Conservation (phyloP, 1,139 yeast genomes). For the Diutina catenulata region DNA sequence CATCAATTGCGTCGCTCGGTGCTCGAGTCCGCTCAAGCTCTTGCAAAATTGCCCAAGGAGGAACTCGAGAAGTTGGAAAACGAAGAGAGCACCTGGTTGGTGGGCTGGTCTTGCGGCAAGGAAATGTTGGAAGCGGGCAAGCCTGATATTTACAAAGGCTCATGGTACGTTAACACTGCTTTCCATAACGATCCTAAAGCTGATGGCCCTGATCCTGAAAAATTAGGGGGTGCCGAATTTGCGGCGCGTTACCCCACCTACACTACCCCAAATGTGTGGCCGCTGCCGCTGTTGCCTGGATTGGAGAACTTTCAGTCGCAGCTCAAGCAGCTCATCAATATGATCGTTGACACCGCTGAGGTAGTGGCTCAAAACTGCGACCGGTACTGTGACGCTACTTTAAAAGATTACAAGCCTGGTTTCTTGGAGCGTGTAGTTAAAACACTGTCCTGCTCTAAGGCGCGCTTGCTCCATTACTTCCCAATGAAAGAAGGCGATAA, state of each 20-base stretch:
- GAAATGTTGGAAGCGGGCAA: conserved; percentile 31
- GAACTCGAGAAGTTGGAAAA: conserved; percentile 29
- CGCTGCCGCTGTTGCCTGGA: conserved; percentile 15
- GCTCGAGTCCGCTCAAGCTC: conserved; percentile 29
- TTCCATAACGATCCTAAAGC: conserved; percentile 31
- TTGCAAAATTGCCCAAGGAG: conserved; percentile 30
- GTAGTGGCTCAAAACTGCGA: conserved; percentile 46
- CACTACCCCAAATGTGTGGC: conserved; percentile 47
- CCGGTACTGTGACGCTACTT: conserved; percentile 20
- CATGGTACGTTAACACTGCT: conserved; percentile 50
- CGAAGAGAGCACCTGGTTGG: conserved; percentile 38
- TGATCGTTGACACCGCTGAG: conserved; percentile 40
- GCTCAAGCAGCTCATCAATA: conserved; percentile 26
- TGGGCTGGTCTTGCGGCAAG: conserved; percentile 60
- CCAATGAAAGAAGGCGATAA: conserved; percentile 14
- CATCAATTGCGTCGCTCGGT: conserved; percentile 29
- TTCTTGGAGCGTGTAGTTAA: conserved; percentile 35
- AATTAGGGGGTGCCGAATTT: conserved; percentile 19
- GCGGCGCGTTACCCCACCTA: conserved; percentile 27
- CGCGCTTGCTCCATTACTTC: conserved; percentile 46
- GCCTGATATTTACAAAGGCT: conserved; percentile 46
- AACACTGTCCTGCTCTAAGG: conserved; percentile 45
- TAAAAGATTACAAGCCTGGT: conserved; percentile 19
- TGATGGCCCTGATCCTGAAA: conserved; percentile 41
- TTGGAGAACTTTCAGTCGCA: conserved; percentile 21